phyloP scores from a whole-genome alignment of 176 grass and related monocot species.

The Oryza glumipatula region DNA sequence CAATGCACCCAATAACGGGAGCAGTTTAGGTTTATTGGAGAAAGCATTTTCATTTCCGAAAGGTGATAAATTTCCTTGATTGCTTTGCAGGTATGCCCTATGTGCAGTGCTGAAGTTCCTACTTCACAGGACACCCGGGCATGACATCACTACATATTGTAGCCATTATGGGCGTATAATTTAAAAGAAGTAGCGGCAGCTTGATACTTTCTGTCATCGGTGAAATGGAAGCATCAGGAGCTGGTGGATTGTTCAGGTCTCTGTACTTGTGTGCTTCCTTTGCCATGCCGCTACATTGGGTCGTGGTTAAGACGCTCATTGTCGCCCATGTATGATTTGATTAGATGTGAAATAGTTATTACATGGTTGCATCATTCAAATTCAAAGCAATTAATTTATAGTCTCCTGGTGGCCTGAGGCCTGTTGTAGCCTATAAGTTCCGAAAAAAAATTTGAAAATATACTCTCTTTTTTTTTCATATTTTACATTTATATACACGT shows the following conservation, averaged over 20 bases:
- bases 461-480: too few relatives aligned
- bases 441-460: too few relatives aligned
- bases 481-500: too few relatives aligned
- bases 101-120: conserved; percentile 79
- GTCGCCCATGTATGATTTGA: conserved; percentile 17
- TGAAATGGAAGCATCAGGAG: conserved; percentile 24
- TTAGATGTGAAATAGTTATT: conserved; percentile 21
- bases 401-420: not conserved
- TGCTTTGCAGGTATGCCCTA: conserved; percentile 65
- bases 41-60: not conserved
- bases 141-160: conserved; percentile 22
- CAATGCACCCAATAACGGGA: not conserved
- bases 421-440: not conserved
- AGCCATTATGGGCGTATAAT: not conserved
- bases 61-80: not conserved
- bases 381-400: conserved; percentile 12
- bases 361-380: not conserved
- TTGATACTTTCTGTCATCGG: conserved; percentile 12
- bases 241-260: not conserved
- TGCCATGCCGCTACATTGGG: conserved; percentile 11
- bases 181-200: conserved; percentile 5
- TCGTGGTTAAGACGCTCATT: conserved; percentile 3
- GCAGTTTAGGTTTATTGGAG: not conserved
- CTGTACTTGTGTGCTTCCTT: not conserved
- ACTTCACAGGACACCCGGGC: conserved; percentile 41